Conservation (phyloP, 2,329 filamentous ascomycete species). For the Scedosporium dehoogii region DNA sequence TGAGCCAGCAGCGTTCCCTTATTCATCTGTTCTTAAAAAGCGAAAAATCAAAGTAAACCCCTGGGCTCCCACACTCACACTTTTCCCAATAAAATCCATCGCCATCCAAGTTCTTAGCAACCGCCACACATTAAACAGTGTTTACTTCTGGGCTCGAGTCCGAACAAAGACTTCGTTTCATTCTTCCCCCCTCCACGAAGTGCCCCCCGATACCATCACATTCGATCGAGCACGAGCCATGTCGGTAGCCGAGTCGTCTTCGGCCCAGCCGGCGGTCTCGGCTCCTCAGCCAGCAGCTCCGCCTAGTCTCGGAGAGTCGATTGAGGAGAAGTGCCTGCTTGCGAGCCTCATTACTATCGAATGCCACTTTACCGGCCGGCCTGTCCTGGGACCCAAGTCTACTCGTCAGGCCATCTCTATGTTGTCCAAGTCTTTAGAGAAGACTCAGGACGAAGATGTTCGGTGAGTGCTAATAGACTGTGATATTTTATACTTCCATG, state of each 20-base stretch:
- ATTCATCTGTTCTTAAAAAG: too few species aligned
- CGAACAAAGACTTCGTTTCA: not conserved
- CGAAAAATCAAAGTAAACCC: too few species aligned
- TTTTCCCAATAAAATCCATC: too few species aligned
- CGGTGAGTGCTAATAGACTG: constrained; percentile 29
- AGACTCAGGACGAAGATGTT: constrained; percentile 53
- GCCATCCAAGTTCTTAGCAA: too few species aligned
- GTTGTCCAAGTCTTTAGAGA: constrained; percentile 51
- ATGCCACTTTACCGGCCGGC: constrained; percentile 47
- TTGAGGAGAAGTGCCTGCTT: constrained; percentile 54
- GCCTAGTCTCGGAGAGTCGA: constrained; percentile 30
- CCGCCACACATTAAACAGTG: too few species aligned
- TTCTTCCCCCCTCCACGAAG: too few species aligned
- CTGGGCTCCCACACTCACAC: too few species aligned
- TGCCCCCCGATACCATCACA: too few species aligned
- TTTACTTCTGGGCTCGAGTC: too few species aligned
- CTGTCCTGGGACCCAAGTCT: constrained; percentile 47
- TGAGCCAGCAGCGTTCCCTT: too few species aligned
- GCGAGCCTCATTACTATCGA: constrained; percentile 52
- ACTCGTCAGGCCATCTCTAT: constrained; percentile 44
- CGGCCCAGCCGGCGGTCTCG: constrained; percentile 9
- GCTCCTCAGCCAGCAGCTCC: constrained; percentile 30
- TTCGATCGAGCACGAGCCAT: not conserved
- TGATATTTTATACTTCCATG: not conserved
- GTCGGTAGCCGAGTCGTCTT: constrained; percentile 10